Conservation (phyloP, 1,139 yeast species). For the Yamadazyma triangularis region DNA sequence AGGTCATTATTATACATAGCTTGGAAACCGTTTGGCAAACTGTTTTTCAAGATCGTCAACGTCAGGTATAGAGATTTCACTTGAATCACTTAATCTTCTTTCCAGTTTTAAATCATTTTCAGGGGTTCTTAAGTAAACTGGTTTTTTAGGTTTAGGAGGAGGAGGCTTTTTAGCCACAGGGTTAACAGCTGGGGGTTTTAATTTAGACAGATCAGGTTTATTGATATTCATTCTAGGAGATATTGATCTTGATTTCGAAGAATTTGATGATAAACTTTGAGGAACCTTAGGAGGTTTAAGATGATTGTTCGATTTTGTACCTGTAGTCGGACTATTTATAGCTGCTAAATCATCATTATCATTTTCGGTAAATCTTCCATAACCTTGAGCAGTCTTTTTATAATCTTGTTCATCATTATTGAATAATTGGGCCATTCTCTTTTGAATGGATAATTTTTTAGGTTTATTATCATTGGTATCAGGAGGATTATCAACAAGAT, state of each 20-base stretch:
- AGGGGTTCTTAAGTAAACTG: constrained; percentile 46
- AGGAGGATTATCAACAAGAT: neutral
- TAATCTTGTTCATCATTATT: constrained; percentile 35
- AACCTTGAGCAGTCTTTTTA: constrained; percentile 65
- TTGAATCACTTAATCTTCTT: constrained; percentile 29
- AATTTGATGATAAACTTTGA: constrained; percentile 13
- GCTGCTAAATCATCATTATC: constrained; percentile 37
- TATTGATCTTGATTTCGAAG: neutral
- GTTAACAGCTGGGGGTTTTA: constrained; percentile 1
- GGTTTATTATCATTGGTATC: constrained; percentile 1
- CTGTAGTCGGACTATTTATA: constrained; percentile 19
- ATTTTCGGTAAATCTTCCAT: constrained; percentile 61
- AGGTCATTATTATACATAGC: constrained; percentile 47
- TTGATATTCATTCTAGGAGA: neutral
- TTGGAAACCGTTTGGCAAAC: constrained; percentile 52
- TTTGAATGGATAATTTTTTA: constrained; percentile 52
- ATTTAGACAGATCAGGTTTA: neutral
- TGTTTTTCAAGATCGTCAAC: constrained; percentile 52
- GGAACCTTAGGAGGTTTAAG: constrained; percentile 32
- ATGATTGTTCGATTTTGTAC: neutral
- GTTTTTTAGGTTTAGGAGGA: constrained; percentile 63
- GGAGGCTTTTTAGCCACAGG: constrained; percentile 29
- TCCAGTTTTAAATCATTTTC: constrained; percentile 11
- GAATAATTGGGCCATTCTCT: constrained; percentile 60
- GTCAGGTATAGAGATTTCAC: constrained; percentile 46